Evolutionary conservation across 2,329 filamentous ascomycete species (phyloP), one percentile per base, ranked within the genome.

Genomic region (Fusarium sp.): DNA sequence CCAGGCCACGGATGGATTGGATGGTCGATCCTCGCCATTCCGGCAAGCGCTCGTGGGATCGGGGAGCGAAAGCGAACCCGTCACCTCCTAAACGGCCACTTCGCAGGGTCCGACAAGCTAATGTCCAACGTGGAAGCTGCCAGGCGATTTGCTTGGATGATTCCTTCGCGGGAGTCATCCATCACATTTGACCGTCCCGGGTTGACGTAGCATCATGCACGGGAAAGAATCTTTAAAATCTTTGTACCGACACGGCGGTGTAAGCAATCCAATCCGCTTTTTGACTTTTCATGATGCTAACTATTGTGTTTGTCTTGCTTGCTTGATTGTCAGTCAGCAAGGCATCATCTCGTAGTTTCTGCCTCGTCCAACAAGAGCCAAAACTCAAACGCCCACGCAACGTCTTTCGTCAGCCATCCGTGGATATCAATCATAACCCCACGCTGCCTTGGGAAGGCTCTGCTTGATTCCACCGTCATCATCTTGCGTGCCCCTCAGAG

Each of bases 71-170:
- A 66, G 64, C 59, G 60, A 70, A 47, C 42, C 42, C 22, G 42
- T 24, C 16, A 27, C 42, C 42, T 47, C 42, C 40, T n/a, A 42
- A 42, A 42, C 40, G 40, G 40, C 40, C n/a, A 42, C 40, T 65
- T 75, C 70, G 76, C 74, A 76, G 70, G 42, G 40, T 22, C 40
- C 40, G 68, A 56, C 59, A 61, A 76, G 65, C 76, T 75, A 75
- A 72, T 45, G 65, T 69, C 70, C 65, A 77, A 76, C 72, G 47
- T 68, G 76, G 74, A 78, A 76, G 76, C 61, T 69, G 64, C 45
- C 42, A 61, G 56, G 35, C 38, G 42, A 56, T 64, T 47, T 37
- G 60, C 69, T 67, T 73, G 65, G 59, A 60, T 42, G 70, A 62
- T 52, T 42, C 40, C 38, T 22, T 31, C 13, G 20, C 45, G 29